Evolutionary conservation across 352 stramenopile species (phyloP).

Genomic region (Saprolegnia parasitica): DNA sequence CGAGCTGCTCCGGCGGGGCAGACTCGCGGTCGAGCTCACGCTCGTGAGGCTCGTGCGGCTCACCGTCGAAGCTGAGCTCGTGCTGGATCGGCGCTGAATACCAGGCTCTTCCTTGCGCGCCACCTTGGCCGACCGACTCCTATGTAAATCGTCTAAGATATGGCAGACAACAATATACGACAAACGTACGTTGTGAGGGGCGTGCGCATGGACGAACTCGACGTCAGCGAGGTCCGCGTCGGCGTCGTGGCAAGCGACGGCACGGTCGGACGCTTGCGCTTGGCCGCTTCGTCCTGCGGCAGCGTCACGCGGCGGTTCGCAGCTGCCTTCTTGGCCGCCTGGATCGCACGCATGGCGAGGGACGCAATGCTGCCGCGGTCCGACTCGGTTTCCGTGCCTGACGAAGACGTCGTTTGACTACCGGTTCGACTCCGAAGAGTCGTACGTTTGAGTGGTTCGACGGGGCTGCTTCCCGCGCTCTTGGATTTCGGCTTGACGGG

Average conservation of each 20-base stretch:
- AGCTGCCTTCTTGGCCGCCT: conserved; percentile 5
- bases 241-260: background rate
- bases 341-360: conserved; percentile 1
- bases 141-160: background rate
- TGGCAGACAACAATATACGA: background rate
- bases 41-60: conserved; percentile 10
- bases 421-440: background rate
- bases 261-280: conserved; percentile 17
- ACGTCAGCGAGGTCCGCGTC: background rate
- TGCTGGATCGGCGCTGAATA: conserved; percentile 7
- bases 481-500: background rate
- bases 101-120: background rate
- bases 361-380: conserved; percentile 4
- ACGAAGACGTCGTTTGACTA: conserved; percentile 24
- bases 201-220: conserved; percentile 4
- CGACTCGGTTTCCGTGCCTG: conserved; percentile 25
- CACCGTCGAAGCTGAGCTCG: background rate
- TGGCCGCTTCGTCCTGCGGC: conserved; percentile 7
- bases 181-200: conserved; percentile 8
- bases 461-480: conserved; percentile 1
- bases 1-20: background rate
- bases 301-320: conserved; percentile 12
- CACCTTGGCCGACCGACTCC: conserved; percentile 6
- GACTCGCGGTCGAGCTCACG: background rate
- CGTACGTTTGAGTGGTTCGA: conserved; percentile 24